Conservation (phyloP, 805 yeast species). For the Candida takata region DNA sequence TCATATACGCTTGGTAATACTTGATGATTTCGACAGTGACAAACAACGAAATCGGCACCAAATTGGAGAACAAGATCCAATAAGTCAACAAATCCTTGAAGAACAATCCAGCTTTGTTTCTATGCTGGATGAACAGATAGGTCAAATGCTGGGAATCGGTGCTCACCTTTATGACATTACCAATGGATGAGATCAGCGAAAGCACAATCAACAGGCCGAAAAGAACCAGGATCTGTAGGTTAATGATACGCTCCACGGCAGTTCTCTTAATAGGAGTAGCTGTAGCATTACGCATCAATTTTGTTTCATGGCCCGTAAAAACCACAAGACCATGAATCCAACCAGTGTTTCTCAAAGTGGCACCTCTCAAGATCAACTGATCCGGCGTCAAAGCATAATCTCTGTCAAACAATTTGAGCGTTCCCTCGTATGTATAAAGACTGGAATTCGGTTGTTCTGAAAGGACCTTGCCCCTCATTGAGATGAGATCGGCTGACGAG, state of each 20-base stretch:
- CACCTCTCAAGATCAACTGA: slow-evolving; percentile 89
- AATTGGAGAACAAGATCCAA: slow-evolving; percentile 93
- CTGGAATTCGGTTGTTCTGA: slow-evolving; percentile 95
- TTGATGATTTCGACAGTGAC: slow-evolving; percentile 96
- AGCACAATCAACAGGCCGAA: slow-evolving; percentile 73
- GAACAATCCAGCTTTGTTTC: slow-evolving; percentile 62
- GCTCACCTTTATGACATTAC: slow-evolving; percentile 70
- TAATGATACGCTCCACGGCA: slow-evolving; percentile 92
- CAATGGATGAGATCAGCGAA: slow-evolving; percentile 76
- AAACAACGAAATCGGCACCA: slow-evolving; percentile 95
- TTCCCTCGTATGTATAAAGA: slow-evolving; percentile 92
- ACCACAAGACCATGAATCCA: slow-evolving; percentile 94
- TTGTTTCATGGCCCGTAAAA: slow-evolving; percentile 97
- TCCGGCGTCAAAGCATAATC: slow-evolving; percentile 79
- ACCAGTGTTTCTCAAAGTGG: slow-evolving; percentile 86
- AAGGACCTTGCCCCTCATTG: slow-evolving; percentile 50
- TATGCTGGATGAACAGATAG: slow-evolving; percentile 63
- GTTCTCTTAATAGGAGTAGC: slow-evolving; percentile 97
- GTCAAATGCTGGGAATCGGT: slow-evolving; percentile 45
- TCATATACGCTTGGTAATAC: slow-evolving; percentile 90
- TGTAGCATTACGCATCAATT: slow-evolving; percentile 96
- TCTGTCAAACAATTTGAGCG: slow-evolving; percentile 46
- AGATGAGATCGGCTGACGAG: slow-evolving; percentile 51
- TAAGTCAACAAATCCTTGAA: slow-evolving; percentile 85
- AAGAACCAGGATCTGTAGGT: slow-evolving; percentile 82